phyloP scores from a whole-genome alignment of 768 basidiomycete genomes.

The Lentinula sp. region DNA sequence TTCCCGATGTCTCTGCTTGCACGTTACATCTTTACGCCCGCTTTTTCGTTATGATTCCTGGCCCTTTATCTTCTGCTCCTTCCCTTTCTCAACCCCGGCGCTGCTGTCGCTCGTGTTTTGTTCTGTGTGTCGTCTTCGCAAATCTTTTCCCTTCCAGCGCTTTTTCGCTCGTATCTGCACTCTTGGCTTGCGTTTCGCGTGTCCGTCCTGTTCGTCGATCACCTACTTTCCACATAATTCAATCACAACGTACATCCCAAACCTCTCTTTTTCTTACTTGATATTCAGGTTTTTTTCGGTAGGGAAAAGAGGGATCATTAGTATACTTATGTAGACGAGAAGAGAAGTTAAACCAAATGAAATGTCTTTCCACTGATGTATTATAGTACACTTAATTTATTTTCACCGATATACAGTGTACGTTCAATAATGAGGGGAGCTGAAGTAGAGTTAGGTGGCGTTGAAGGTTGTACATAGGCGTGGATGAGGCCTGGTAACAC shows the following conservation, averaged over 20 bases:
- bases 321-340: constrained; percentile 6
- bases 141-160: not conserved
- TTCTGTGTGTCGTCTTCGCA: constrained; percentile 5
- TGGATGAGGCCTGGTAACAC: too few species aligned
- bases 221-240: not conserved
- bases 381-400: constrained; percentile 8
- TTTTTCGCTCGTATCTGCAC: not conserved
- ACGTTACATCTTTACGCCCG: not conserved
- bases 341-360: constrained; percentile 6
- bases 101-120: constrained; percentile 7
- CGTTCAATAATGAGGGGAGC: too few species aligned
- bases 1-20: not conserved
- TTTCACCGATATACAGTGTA: not conserved
- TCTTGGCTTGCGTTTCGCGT: not conserved
- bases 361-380: constrained; percentile 5
- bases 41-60: not conserved
- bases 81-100: not conserved
- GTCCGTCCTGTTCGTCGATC: not conserved
- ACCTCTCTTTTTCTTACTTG: not conserved
- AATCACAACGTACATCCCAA: not conserved
- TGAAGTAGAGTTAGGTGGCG: too few species aligned
- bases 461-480: too few species aligned
- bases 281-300: not conserved
- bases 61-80: not conserved
- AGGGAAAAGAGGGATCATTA: constrained; percentile 2